phyloP scores from a whole-genome alignment of 2,329 filamentous ascomycete species.

The Hymenoscyphus occultus region DNA sequence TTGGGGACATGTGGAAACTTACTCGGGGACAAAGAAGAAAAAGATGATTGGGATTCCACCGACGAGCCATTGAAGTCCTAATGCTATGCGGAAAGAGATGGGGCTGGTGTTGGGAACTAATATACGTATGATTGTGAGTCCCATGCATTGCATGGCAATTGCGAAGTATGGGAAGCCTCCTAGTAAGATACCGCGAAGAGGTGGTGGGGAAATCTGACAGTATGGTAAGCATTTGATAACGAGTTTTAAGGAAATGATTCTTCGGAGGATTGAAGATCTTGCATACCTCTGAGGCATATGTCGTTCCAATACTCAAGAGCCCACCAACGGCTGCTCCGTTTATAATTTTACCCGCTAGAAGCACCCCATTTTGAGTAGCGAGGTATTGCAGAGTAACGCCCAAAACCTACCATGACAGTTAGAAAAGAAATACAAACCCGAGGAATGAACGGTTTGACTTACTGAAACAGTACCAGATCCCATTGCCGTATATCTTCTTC shows the following conservation, averaged over 20 bases:
- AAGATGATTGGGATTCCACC: slow-evolving; percentile 15
- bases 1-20: slow-evolving; percentile 25
- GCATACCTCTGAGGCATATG: slow-evolving; percentile 25
- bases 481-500: slow-evolving; percentile 20
- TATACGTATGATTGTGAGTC: slow-evolving; percentile 19
- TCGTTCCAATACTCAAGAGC: slow-evolving; percentile 21
- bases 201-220: slow-evolving; percentile 21
- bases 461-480: slow-evolving; percentile 17
- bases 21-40: slow-evolving; percentile 23
- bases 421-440: neutral
- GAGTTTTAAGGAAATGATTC: neutral
- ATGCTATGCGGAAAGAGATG: slow-evolving; percentile 19
- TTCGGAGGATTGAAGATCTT: neutral
- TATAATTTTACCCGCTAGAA: slow-evolving; percentile 25
- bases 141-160: slow-evolving; percentile 22
- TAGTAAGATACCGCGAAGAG: slow-evolving; percentile 20
- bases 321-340: slow-evolving; percentile 25
- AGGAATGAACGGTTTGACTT: neutral
- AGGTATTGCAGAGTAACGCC: slow-evolving; percentile 22
- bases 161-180: slow-evolving; percentile 20
- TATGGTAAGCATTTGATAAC: neutral
- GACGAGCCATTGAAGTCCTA: slow-evolving; percentile 19
- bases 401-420: slow-evolving; percentile 13
- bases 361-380: slow-evolving; percentile 16
- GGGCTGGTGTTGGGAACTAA: slow-evolving; percentile 10